phyloP scores from a whole-genome alignment of 2,329 filamentous ascomycete species.

The Sporothrix globosa region DNA sequence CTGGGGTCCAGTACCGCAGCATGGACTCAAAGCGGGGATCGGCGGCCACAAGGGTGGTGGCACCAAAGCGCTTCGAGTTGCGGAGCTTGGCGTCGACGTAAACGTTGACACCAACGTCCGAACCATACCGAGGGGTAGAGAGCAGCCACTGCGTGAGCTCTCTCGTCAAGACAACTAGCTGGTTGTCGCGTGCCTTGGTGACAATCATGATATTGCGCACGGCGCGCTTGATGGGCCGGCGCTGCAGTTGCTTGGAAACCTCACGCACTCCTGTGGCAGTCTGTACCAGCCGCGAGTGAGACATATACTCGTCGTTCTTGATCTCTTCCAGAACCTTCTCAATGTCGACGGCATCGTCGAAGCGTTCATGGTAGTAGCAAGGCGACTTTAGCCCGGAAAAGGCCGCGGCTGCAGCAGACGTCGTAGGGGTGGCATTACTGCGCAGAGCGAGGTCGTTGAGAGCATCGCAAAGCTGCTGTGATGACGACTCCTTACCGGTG shows the following conservation, averaged over 20 bases:
- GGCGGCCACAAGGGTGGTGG: constrained; percentile 69
- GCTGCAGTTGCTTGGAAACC: constrained; percentile 92
- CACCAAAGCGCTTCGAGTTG: constrained; percentile 84
- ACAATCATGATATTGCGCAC: constrained; percentile 97
- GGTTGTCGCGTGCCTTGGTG: constrained; percentile 95
- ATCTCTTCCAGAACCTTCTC: constrained; percentile 95
- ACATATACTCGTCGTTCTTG: constrained; percentile 83
- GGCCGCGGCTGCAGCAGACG: constrained; percentile 41
- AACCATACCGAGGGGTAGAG: constrained; percentile 84
- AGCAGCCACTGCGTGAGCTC: constrained; percentile 89
- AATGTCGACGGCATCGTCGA: constrained; percentile 94
- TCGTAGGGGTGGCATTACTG: constrained; percentile 48
- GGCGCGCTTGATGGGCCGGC: constrained; percentile 86
- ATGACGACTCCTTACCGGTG: constrained; percentile 42
- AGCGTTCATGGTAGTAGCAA: constrained; percentile 97
- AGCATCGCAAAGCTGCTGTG: constrained; percentile 66
- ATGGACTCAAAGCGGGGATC: constrained; percentile 78
- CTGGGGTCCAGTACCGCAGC: constrained; percentile 94
- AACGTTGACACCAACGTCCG: constrained; percentile 88
- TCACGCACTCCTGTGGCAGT: constrained; percentile 94
- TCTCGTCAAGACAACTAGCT: constrained; percentile 83
- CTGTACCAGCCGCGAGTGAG: constrained; percentile 90
- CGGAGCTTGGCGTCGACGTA: constrained; percentile 97
- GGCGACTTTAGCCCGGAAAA: constrained; percentile 81
- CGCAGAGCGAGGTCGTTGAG: constrained; percentile 57